Evolutionary conservation across 208 protist species (phyloP), one percentile per base, ranked within the genome.

Genomic region (Porcisia deanei): DNA sequence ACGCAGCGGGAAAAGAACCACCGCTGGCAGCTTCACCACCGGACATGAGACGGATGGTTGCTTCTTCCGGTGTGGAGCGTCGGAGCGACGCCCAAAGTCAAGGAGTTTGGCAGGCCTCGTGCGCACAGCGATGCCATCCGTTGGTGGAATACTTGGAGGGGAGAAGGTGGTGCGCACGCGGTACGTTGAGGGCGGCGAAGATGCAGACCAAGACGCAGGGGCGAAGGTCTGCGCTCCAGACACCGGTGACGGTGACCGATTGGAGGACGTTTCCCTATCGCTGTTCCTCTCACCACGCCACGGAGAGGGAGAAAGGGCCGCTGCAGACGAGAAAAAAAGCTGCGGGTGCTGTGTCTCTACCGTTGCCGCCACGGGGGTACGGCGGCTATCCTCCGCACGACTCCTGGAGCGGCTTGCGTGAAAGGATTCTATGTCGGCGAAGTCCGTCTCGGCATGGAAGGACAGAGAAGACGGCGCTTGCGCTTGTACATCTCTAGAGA

Each of bases 401-500:
- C 72, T 49, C 10, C n/a, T 49, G 20, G 59, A 41, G 61, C 55
- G 55, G 74, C 66, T 78, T 25, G 34, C 30, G 59, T 74, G 76
- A 30, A 80, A 80, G 52, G 76, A 80, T 41, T 80, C 76, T n/a
- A 80, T 54, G 53, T 80, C 76, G 3, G 49, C 67, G 8, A 80
- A 80, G 22, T 80, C 76, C 30, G 58, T 75, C 66, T 41, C 76
- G 7, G 30, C 59, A 10, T 68, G 70, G 10, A 67, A 14, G 3
- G 65, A 60, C 2, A 58, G 58, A 22, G 34, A 34, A 14, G 0
- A 34, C 68, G 61, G 16, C 60, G 47, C 22, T 7, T 45, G 39
- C 34, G 76, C 63, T 37, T 73, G 76, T 12, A 45, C 69, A 16
- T 10, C 57, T 7, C 30, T 61, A 0, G 64, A 68, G 16, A 22